phyloP scores from a whole-genome alignment of 495 filamentous ascomycete genomes.

The Talaromyces ruber region DNA sequence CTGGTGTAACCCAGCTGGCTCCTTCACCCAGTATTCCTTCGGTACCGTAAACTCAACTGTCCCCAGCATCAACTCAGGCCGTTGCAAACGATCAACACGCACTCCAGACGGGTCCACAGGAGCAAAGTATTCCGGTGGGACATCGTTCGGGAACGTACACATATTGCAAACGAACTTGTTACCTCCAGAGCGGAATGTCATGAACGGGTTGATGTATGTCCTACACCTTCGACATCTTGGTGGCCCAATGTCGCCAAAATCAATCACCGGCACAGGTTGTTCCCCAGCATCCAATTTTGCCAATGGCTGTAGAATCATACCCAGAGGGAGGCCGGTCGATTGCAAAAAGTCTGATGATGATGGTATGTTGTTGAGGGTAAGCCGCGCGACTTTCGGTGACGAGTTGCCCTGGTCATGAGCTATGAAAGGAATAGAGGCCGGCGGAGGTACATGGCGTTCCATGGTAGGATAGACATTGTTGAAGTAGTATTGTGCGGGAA shows the following conservation, averaged over 20 bases:
- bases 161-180: constrained; percentile 98
- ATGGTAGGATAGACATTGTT: constrained; percentile 88
- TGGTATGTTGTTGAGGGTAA: constrained; percentile 89
- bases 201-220: constrained; percentile 98
- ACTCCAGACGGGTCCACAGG: constrained; percentile 81
- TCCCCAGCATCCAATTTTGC: constrained; percentile 80
- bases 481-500: constrained; percentile 72
- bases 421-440: constrained; percentile 82
- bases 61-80: constrained; percentile 82
- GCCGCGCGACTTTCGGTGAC: constrained; percentile 85
- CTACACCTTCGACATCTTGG: constrained; percentile 89
- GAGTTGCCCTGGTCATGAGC: constrained; percentile 94
- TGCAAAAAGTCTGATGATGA: constrained; percentile 70
- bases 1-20: constrained; percentile 79
- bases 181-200: constrained; percentile 89
- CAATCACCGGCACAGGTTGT: constrained; percentile 79
- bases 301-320: constrained; percentile 82
- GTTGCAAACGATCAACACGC: constrained; percentile 78
- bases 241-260: constrained; percentile 88
- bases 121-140: constrained; percentile 83
- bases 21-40: constrained; percentile 97
- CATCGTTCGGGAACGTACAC: constrained; percentile 96
- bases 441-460: constrained; percentile 82
- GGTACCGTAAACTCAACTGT: constrained; percentile 95
- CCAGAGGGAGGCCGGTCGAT: constrained; percentile 74